phyloP scores from a whole-genome alignment of 768 basidiomycete genomes.

The Tylopilus rubrobrunneus region DNA sequence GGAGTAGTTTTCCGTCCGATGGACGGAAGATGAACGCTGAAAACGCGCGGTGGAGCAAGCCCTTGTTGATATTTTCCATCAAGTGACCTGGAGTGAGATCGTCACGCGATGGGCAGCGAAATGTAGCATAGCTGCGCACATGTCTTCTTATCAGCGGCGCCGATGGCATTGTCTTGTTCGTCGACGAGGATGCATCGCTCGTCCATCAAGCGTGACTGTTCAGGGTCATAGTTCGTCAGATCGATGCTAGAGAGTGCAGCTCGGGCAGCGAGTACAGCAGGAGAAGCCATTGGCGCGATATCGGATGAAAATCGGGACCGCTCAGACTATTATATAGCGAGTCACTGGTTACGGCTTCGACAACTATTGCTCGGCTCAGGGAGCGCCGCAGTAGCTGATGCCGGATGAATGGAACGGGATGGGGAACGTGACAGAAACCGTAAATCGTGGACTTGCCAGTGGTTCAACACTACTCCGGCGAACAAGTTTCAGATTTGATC shows the following conservation, averaged over 20 bases:
- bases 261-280: slow-evolving; percentile 57
- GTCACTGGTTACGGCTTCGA: no score
- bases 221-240: slow-evolving; percentile 80
- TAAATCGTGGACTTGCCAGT: no score
- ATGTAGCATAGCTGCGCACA: slow-evolving; percentile 49
- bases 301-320: background rate
- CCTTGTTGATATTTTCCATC: slow-evolving; percentile 94
- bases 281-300: slow-evolving; percentile 47
- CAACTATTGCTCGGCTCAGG: background rate
- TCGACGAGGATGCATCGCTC: slow-evolving; percentile 92
- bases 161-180: slow-evolving; percentile 79
- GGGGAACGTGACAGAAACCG: no score
- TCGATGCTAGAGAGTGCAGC: slow-evolving; percentile 71
- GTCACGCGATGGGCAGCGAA: background rate
- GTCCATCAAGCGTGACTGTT: slow-evolving; percentile 94
- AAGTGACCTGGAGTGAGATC: slow-evolving; percentile 61
- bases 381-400: no score
- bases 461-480: no score
- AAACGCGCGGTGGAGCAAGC: slow-evolving; percentile 95
- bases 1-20: slow-evolving; percentile 84
- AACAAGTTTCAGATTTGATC: no score
- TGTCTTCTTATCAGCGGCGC: slow-evolving; percentile 92
- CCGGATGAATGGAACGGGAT: no score
- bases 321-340: no score
- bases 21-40: slow-evolving; percentile 97